Conservation (phyloP, 2,329 filamentous ascomycete species). For the Penicillium freii region DNA sequence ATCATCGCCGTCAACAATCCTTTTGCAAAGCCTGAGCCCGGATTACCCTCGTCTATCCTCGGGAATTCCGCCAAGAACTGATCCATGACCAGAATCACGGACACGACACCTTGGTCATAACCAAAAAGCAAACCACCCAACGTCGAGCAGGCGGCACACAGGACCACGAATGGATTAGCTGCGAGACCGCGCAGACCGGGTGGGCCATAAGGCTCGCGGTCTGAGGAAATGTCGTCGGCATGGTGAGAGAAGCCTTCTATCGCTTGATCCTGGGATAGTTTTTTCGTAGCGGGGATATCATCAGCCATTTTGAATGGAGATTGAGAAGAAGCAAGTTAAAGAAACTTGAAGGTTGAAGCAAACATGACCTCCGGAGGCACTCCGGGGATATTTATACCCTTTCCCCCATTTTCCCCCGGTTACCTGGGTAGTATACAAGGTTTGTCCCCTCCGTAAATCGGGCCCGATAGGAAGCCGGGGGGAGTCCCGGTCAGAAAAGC, state of each 20-base stretch:
- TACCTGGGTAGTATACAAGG: background rate
- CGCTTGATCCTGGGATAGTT: constrained; percentile 17
- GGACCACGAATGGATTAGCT: constrained; percentile 49
- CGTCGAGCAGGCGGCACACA: constrained; percentile 53
- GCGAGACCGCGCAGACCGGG: constrained; percentile 50
- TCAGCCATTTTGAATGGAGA: constrained; percentile 21
- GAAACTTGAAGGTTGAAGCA: background rate
- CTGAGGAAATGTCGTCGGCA: constrained; percentile 31
- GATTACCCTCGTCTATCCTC: constrained; percentile 41
- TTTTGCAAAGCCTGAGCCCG: constrained; percentile 43
- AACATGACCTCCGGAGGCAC: background rate
- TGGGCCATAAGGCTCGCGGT: constrained; percentile 35
- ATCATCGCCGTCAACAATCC: constrained; percentile 56
- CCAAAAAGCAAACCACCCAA: constrained; percentile 53
- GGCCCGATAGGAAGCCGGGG: background rate
- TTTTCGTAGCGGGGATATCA: constrained; percentile 18
- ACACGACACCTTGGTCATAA: constrained; percentile 49
- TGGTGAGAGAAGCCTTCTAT: constrained; percentile 35
- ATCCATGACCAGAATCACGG: constrained; percentile 53
- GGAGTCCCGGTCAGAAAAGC: background rate
- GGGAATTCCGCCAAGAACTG: constrained; percentile 51
- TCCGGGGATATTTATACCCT: constrained; percentile 3
- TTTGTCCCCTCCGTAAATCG: background rate
- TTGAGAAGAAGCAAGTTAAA: background rate
- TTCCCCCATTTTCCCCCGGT: background rate